Conservation (phyloP, 805 yeast species). For the Ogataea paraovalis region DNA sequence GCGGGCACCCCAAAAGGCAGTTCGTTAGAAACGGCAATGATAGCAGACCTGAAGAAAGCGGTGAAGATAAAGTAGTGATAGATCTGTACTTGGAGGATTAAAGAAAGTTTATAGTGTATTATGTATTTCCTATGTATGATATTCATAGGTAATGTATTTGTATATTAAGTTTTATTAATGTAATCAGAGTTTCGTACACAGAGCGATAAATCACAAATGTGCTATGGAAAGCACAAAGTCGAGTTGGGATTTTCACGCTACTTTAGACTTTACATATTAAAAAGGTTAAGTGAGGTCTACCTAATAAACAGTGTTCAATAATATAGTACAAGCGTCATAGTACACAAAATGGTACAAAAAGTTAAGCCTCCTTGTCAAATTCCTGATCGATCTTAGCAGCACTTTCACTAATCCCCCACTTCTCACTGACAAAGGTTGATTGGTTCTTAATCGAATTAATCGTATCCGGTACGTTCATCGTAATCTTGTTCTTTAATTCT, state of each 20-base stretch:
- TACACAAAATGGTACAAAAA: background rate
- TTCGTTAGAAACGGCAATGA: constrained; percentile 1
- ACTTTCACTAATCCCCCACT: constrained; percentile 34
- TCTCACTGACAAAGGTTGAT: constrained; percentile 26
- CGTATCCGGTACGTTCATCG: constrained; percentile 23
- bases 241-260: too few species aligned
- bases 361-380: constrained; percentile 15
- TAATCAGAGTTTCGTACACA: too few species aligned
- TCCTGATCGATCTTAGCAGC: constrained; percentile 31
- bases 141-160: background rate
- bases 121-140: background rate
- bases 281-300: too few species aligned
- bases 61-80: background rate
- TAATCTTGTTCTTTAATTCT: constrained; percentile 29
- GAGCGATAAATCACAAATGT: too few species aligned
- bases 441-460: constrained; percentile 26
- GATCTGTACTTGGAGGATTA: constrained; percentile 6
- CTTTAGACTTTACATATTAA: too few species aligned
- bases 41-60: too few species aligned
- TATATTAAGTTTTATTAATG: background rate
- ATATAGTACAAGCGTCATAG: too few species aligned
- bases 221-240: too few species aligned
- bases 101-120: background rate
- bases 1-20: constrained; percentile 9
- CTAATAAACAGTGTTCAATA: too few species aligned